Conservation (phyloP, 192 early-diverging fungal species). For the Coemansia sp. region DNA sequence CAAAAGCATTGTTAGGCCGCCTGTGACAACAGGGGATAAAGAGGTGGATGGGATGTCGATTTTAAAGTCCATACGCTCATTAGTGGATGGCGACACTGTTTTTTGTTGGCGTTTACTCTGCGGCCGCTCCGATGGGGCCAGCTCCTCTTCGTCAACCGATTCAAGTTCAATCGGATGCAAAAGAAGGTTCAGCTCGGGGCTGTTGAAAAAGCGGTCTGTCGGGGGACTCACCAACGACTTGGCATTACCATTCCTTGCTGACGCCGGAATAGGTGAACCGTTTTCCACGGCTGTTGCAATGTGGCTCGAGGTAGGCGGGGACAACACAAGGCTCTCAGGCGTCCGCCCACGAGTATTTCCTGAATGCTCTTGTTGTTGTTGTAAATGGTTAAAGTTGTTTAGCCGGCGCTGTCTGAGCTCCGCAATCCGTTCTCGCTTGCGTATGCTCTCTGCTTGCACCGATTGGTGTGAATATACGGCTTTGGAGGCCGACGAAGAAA, state of each 20-base stretch:
- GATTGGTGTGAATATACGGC: constrained; percentile 6
- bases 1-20: constrained; percentile 7
- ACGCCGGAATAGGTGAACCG: not conserved
- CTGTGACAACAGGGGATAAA: constrained; percentile 39
- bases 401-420: constrained; percentile 38
- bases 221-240: constrained; percentile 1
- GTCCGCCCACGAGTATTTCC: not conserved
- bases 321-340: not conserved
- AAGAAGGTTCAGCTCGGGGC: constrained; percentile 35
- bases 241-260: not conserved
- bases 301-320: not conserved
- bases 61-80: constrained; percentile 28
- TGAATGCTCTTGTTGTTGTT: constrained; percentile 1
- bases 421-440: constrained; percentile 42
- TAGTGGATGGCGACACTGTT: not conserved
- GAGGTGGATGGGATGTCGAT: constrained; percentile 53
- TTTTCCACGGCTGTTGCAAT: constrained; percentile 1
- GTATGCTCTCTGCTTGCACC: constrained; percentile 27
- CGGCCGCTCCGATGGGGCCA: constrained; percentile 13
- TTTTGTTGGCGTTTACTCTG: constrained; percentile 1
- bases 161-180: constrained; percentile 29
- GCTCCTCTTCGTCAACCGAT: not conserved
- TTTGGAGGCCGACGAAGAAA: not conserved
- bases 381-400: constrained; percentile 5
- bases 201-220: constrained; percentile 39